Percentiles rank a stretch among this genome's conserved stretches.
Conservation (phyloP, 2,329 filamentous ascomycete species). For the Ustulina deusta region DNA sequence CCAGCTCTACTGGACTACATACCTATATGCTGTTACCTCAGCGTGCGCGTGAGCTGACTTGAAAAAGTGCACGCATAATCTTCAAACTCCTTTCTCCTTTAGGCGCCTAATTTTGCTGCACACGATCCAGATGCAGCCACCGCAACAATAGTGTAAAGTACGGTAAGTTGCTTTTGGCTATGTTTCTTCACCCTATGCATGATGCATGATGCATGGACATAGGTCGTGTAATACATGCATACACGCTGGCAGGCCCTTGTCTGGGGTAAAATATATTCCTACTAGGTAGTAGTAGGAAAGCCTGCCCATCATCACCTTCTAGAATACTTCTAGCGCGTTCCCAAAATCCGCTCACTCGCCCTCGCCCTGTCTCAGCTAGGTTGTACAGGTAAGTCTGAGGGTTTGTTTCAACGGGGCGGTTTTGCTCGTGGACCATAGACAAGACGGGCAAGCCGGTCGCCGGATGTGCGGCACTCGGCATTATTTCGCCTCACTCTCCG, state of each 20-base stretch:
- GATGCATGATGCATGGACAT: conserved; percentile 26
- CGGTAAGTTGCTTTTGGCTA: conserved; percentile 12
- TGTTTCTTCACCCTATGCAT: neutral
- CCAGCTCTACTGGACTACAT: too few species aligned
- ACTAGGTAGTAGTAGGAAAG: neutral
- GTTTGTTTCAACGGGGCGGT: neutral
- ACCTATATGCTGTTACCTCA: too few species aligned
- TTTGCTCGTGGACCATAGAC: neutral
- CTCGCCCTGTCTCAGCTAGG: conserved; percentile 25
- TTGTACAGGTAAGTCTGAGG: neutral
- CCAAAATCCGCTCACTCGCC: conserved; percentile 9
- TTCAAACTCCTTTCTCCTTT: neutral
- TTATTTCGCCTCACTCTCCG: neutral
- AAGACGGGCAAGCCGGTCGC: neutral
- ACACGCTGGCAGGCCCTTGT: neutral
- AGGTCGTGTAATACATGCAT: neutral
- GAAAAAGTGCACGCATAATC: neutral
- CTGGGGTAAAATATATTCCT: conserved; percentile 30
- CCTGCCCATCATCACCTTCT: conserved; percentile 28
- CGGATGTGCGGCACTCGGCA: neutral
- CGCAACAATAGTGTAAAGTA: neutral
- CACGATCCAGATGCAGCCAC: neutral
- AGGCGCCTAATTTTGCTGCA: neutral
- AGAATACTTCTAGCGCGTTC: conserved; percentile 35
- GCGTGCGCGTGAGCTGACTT: conserved; percentile 6